Conservation (phyloP, 2,329 filamentous ascomycete species). For the Neopestalotiopsis sp. region DNA sequence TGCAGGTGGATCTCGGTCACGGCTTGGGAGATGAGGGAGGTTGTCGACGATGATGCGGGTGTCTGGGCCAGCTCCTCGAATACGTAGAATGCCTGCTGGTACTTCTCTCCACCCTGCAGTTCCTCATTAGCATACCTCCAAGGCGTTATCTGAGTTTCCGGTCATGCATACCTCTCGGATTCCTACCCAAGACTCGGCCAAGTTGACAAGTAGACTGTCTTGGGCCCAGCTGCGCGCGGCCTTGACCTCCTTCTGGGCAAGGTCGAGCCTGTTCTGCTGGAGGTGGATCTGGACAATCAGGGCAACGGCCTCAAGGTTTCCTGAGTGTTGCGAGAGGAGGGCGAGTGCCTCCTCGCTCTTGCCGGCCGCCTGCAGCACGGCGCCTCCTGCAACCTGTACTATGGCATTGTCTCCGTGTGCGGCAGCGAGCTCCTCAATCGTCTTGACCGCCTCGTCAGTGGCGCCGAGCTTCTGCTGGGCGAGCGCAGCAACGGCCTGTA, state of each 20-base stretch:
- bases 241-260: conserved; percentile 87
- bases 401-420: conserved; percentile 74
- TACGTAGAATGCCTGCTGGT: conserved; percentile 96
- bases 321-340: conserved; percentile 82
- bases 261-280: conserved; percentile 87
- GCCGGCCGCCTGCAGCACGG: conserved; percentile 78
- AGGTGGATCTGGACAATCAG: conserved; percentile 93
- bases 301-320: conserved; percentile 81
- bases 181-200: conserved; percentile 95
- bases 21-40: conserved; percentile 84
- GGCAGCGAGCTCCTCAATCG: conserved; percentile 71
- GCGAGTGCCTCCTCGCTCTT: conserved; percentile 86
- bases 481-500: conserved; percentile 77
- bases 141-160: background rate
- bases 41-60: conserved; percentile 77
- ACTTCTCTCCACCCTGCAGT: conserved; percentile 84
- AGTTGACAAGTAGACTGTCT: conserved; percentile 89
- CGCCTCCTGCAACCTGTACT: conserved; percentile 84
- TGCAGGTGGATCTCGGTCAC: conserved; percentile 91
- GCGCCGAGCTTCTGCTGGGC: conserved; percentile 70
- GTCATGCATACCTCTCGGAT: conserved; percentile 74
- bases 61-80: conserved; percentile 95
- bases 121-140: conserved; percentile 19
- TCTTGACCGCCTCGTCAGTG: conserved; percentile 64
- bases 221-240: conserved; percentile 92